Evolutionary conservation across 495 filamentous ascomycete genomes (phyloP).

Genomic region (Penicillium argentinense): DNA sequence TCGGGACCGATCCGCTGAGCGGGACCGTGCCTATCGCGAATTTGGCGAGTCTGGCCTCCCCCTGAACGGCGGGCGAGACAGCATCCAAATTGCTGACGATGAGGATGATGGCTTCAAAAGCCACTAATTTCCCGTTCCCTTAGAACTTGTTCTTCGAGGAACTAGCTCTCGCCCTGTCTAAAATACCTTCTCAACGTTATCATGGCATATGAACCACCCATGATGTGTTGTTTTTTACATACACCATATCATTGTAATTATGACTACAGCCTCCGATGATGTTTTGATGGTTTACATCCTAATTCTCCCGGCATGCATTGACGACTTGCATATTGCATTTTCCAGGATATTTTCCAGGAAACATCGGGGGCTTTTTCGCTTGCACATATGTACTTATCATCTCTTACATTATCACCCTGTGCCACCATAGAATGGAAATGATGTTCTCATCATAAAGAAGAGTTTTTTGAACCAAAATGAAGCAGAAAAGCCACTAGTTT

Average conservation of each 20-base stretch:
- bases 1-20: conserved; percentile 45
- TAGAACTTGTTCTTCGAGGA: background rate
- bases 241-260: conserved; percentile 2
- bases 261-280: conserved; percentile 1
- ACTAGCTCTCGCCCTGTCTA: background rate
- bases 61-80: conserved; percentile 3
- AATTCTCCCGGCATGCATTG: background rate
- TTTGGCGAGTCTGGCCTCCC: conserved; percentile 30
- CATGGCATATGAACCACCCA: background rate
- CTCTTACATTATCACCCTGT: background rate
- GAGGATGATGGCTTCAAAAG: conserved; percentile 23
- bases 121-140: conserved; percentile 14
- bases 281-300: background rate
- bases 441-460: too few relatives aligned
- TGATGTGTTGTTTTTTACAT: background rate
- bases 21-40: conserved; percentile 41
- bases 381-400: conserved; percentile 17
- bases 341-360: background rate
- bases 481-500: too few relatives aligned
- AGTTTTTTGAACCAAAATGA: too few relatives aligned
- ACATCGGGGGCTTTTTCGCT: background rate
- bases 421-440: background rate
- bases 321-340: conserved; percentile 3
- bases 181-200: conserved; percentile 1
- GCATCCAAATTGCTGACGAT: conserved; percentile 1